Evolutionary conservation across 805 yeast genomes (phyloP), one percentile per base, ranked within the genome.

Genomic region (Nakazawaea wickerhamii): DNA sequence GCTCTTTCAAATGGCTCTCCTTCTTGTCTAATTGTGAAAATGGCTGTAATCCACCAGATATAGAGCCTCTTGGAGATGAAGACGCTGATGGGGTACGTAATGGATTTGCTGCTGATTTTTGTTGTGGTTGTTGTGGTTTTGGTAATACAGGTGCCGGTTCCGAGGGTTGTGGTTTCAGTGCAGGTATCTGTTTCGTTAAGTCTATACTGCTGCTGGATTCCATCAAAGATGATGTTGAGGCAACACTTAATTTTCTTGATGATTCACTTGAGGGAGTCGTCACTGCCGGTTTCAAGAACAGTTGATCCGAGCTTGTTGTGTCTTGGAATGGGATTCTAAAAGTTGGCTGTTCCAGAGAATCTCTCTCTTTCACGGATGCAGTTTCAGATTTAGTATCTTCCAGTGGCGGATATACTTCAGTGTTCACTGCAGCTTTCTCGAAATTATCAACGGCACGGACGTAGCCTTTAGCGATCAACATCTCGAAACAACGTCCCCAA

Each of bases 261-360:
- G 36, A 26, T 21, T 21, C 30, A 22, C 34, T 27, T 5, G 40
- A 25, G 7, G 32, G 28, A 15, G 26, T 9, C 14, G 31, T 4
- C 8, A 14, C 9, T 9, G 27, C 22, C 28, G 28, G 6, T 18
- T 19, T 17, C 17, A 37, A 3, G 35, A 5, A 1, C 60, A 55
- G 15, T 48, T 52, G 38, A 52, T 60, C 19, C 5, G 59, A 42
- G 10, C 48, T 46, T 2, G 48, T 8, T 6, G 46, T 30, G 1
- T 81, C 85, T 54, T 81, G 87, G 55, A 83, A 84, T 0, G 91
- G 91, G 13, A 78, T 65, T 53, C 93, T 68, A 55, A 84, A 84
- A 37, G 64, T 71, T 2, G 84, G 84, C n/a, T 28, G 31, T 28
- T 28, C 15, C 15, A 13, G n/a, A n/a, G n/a, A n/a, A n/a, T n/a